Evolutionary conservation across 108 stramenopile genomes (phyloP), one percentile per base, ranked within the genome.

Genomic region (Stephanodiscus minutulus): DNA sequence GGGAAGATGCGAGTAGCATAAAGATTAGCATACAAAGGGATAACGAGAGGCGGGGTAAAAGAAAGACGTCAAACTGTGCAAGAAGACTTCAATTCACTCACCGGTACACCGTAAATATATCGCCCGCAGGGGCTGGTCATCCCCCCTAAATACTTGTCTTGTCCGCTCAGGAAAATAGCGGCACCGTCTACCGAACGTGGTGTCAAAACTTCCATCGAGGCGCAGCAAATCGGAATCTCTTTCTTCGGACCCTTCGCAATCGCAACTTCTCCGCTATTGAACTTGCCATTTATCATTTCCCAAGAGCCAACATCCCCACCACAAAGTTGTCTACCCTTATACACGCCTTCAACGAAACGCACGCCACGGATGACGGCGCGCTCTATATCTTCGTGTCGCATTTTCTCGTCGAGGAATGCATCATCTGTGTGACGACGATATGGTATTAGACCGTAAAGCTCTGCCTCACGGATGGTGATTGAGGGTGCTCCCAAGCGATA

Each of bases 91-190:
- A n/a, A 25, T 41, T n/a, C n/a, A 60, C 59, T 60, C 17, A 60
- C 59, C 28, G 59, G 59, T 36, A 60, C 59, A 15, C 85, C 90
- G 66, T 86, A 91, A 22, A 91, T 75, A 57, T 72, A 91, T 11
- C 66, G 54, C 25, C 90, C 90, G 76, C 87, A 88, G 7, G 90
- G 87, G 28, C 82, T 83, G 44, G 79, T 58, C 83, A 91, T 85
- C 3, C 90, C 90, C 1, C 90, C 90, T 3, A 91, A 53, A 66
- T 86, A 90, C 43, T 87, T 87, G 68, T 87, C 86, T 66, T 86
- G 85, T 28, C 86, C 86, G 20, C 44, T 31, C 10, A 79, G 29
- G 5, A n/a, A 21, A 47, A 36, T 35, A 39, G 56, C 28, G 8
- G 66, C 5, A 18, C 71, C 64, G 49, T 72, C 53, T n/a, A 24